phyloP scores from a whole-genome alignment of 768 basidiomycete genomes.

The Trametes punicea region DNA sequence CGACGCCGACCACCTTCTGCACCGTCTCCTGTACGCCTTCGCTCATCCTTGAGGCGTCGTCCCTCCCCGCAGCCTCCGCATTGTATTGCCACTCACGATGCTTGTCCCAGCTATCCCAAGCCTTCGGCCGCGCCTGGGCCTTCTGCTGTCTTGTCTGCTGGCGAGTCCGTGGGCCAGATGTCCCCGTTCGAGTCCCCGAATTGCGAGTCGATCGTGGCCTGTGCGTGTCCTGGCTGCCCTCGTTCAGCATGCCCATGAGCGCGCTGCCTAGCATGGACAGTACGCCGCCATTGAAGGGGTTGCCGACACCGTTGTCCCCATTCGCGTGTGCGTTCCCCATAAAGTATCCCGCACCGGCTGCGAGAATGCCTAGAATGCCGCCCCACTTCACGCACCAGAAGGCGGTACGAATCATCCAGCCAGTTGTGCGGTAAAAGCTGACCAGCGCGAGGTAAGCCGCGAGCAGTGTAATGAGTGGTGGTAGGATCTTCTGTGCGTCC shows the following conservation, averaged over 20 bases:
- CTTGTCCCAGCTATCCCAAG: constrained; percentile 66
- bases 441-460: constrained; percentile 74
- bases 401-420: constrained; percentile 63
- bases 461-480: constrained; percentile 70
- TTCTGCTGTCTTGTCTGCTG: constrained; percentile 17
- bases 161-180: constrained; percentile 1
- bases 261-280: constrained; percentile 39
- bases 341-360: constrained; percentile 55
- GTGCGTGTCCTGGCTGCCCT: constrained; percentile 30
- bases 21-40: constrained; percentile 33
- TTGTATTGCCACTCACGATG: constrained; percentile 59
- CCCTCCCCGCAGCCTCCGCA: constrained; percentile 23
- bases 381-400: constrained; percentile 82
- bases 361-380: constrained; percentile 48
- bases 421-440: constrained; percentile 75
- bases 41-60: constrained; percentile 23
- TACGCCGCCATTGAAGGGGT: constrained; percentile 30
- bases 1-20: constrained; percentile 45
- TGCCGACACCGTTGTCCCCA: constrained; percentile 35
- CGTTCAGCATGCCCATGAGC: constrained; percentile 43
- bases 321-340: constrained; percentile 35
- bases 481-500: constrained; percentile 65
- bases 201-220: constrained; percentile 14
- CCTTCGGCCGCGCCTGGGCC: constrained; percentile 36
- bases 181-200: constrained; percentile 23